These are phyloP conservation scores for Coemansia sp. DNA, from an alignment of 192 early-diverging fungal species.

Conservation along the genomic window DNA sequence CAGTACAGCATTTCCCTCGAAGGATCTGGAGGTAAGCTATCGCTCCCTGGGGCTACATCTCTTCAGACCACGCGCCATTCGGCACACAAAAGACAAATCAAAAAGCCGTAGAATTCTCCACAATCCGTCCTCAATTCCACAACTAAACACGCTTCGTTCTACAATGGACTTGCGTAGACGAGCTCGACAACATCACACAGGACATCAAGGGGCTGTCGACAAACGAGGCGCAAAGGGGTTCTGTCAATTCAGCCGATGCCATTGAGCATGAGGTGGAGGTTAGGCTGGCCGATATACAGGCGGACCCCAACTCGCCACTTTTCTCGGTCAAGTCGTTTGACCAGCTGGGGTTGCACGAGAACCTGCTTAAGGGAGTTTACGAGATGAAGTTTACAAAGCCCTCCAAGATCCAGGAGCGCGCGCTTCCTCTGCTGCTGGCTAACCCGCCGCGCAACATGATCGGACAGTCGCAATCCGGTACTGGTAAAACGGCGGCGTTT, in stretches of 20 bases:
- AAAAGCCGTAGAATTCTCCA: background rate
- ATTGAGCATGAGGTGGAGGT: slow-evolving; percentile 55
- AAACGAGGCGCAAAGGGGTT: background rate
- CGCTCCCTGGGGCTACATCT: background rate
- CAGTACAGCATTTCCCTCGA: slow-evolving; percentile 37
- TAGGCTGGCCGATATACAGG: slow-evolving; percentile 59
- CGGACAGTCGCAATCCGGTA: slow-evolving; percentile 97
- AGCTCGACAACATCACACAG: slow-evolving; percentile 18
- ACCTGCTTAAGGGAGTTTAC: slow-evolving; percentile 91
- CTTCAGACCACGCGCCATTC: background rate
- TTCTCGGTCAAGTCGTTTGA: slow-evolving; percentile 79
- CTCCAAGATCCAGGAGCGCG: slow-evolving; percentile 94
- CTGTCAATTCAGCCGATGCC: background rate
- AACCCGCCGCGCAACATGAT: slow-evolving; percentile 95
- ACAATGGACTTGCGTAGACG: too few relatives aligned
- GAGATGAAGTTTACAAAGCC: slow-evolving; percentile 90
- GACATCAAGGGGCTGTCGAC: slow-evolving; percentile 17
- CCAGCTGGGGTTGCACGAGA: slow-evolving; percentile 67
- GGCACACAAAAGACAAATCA: background rate
- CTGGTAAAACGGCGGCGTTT: slow-evolving; percentile 98
- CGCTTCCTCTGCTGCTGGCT: slow-evolving; percentile 80
- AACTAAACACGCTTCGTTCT: too few relatives aligned
- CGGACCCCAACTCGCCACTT: slow-evolving; percentile 69
- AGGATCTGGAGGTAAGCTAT: slow-evolving; percentile 13
- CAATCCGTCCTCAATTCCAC: too few relatives aligned